These are phyloP conservation scores for Trametes sp. DNA, from an alignment of 1,284 basidiomycete species.

Conservation along the genomic window DNA sequence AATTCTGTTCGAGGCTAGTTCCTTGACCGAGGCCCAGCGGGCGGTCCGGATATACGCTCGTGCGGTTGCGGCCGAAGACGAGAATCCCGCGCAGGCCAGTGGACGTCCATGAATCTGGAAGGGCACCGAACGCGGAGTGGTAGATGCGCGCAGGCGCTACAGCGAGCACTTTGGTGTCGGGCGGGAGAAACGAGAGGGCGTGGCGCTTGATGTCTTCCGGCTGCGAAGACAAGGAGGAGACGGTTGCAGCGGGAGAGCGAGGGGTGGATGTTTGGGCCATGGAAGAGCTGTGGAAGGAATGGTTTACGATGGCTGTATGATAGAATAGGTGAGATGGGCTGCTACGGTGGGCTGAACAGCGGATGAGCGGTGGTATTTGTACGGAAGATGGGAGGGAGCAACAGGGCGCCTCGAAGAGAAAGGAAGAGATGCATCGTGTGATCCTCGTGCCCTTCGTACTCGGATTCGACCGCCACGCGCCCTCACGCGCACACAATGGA, in stretches of 20 bases:
- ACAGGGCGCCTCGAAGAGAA: conserved; percentile 18
- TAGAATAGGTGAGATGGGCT: conserved; percentile 12
- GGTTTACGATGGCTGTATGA: conserved; percentile 5
- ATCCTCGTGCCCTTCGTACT: conserved; percentile 21
- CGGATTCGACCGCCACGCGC: conserved; percentile 12
- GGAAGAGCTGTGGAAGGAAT: not conserved
- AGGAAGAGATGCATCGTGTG: conserved; percentile 31
- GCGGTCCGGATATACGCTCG: conserved; percentile 36
- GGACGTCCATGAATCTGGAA: conserved; percentile 68
- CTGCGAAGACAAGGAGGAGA: conserved; percentile 24
- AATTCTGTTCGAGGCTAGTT: conserved; percentile 40
- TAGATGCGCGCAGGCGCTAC: conserved; percentile 54
- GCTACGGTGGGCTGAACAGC: conserved; percentile 3
- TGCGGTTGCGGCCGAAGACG: conserved; percentile 73
- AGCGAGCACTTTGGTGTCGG: conserved; percentile 38
- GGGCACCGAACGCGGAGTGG: conserved; percentile 58
- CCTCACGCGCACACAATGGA: conserved; percentile 6
- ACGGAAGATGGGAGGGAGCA: conserved; percentile 7
- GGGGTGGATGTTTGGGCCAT: conserved; percentile 24
- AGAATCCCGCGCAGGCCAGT: conserved; percentile 76
- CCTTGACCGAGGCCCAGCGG: conserved; percentile 23
- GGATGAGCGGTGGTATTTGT: conserved; percentile 19
- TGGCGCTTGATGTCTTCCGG: conserved; percentile 37
- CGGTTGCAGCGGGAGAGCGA: conserved; percentile 28
- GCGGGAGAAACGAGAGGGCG: conserved; percentile 40